These are phyloP conservation scores for Eruca vesicaria DNA, from an alignment of 441 rosid species.

Conservation along the genomic window DNA sequence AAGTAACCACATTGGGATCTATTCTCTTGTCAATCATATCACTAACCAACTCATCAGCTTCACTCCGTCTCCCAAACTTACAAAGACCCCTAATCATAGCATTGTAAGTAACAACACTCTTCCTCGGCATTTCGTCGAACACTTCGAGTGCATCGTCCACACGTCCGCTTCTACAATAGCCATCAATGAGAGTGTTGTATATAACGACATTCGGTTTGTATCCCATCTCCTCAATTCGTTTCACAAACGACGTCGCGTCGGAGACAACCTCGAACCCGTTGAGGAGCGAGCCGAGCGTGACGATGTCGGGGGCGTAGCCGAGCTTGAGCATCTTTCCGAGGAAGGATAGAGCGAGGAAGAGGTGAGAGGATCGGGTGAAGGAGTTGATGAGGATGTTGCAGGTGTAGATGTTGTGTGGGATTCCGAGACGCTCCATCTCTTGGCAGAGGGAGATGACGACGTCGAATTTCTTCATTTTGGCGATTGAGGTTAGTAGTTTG, in stretches of 20 bases:
- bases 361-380: not conserved
- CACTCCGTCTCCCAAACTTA: too few relatives aligned
- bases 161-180: not conserved
- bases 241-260: not conserved
- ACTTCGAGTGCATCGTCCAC: not conserved
- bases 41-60: too few relatives aligned
- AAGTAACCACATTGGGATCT: too few relatives aligned
- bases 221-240: not conserved
- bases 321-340: not conserved
- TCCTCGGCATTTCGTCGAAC: conserved; percentile 7
- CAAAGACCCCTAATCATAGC: too few relatives aligned
- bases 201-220: not conserved
- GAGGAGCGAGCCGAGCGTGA: not conserved
- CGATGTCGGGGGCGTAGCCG: not conserved
- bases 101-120: not conserved
- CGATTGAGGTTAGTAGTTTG: not conserved
- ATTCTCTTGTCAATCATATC: too few relatives aligned
- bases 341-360: not conserved
- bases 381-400: not conserved
- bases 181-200: conserved; percentile 20
- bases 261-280: not conserved
- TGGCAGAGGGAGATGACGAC: not conserved
- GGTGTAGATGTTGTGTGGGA: not conserved
- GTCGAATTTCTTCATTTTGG: not conserved
- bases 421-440: not conserved